Base-by-base conservation (phyloP, 371 early-diverging fungal genomes). In the Phascolomyces articulosus region DNA sequence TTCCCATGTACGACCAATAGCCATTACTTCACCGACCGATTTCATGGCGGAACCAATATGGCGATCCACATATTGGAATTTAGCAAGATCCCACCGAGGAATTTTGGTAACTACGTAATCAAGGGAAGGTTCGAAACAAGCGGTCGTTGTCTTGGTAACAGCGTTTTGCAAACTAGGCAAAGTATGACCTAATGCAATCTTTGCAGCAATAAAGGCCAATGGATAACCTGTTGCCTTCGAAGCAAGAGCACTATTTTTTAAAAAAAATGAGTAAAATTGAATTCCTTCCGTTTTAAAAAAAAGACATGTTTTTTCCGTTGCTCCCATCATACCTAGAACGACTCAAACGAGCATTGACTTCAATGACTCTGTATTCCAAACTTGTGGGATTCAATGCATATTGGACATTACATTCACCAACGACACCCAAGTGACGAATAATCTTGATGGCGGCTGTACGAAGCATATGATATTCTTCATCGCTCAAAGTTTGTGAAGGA, bases 191-290 rank as follows among this genome's bases (percentile, higher is more conserved):
- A 97, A 84, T 4, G 87, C 97, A 63, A 97, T 84, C 85, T 96
- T 96, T 74, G 97, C 95, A 58, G 96, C 96, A 55, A 97, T 93
- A 72, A 95, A 96, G 20, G 96, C 96, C 58, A 96, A 85, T 41
- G 96, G 96, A 74, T 96, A 96, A 29, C 96, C 96, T 1, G 95
- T 96, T 18, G 97, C 97, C 83, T 96, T 96, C 60, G 93, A 92
- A 44, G 96, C 96, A 56, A 96, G 84, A 27, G 96, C 96, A 76
- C 84, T 90, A 40, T 4, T 44, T 6, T 34, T 34, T 0, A 47
- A 44, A 44, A 15, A 44, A 44, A n/a, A 44, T 44, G 44, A 4
- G 27, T 20, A 75, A 34, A 18, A 23, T 13, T 27, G 31, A 28
- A 18, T 56, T 11, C 7, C 6, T 23, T 6, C 23, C n/a, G n/a